phyloP scores from a whole-genome alignment of 2,329 filamentous ascomycete species.

The Pestalotiopsis sp. region DNA sequence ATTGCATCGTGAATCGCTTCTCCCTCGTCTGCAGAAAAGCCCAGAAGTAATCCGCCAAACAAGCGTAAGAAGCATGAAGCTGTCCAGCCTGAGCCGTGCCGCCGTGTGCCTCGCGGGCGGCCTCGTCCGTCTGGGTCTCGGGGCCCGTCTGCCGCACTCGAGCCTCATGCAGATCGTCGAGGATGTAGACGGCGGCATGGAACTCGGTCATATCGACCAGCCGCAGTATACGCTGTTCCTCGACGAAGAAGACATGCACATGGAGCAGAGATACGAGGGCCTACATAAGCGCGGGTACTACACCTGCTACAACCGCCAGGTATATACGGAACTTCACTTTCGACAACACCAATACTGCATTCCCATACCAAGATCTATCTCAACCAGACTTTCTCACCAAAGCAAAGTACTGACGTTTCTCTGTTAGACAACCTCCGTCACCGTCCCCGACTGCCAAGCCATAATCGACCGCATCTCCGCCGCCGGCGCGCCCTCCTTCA shows the following conservation, averaged over 20 bases:
- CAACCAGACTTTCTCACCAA: too few relatives aligned
- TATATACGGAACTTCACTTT: background rate
- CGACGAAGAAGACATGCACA: background rate
- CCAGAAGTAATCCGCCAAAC: background rate
- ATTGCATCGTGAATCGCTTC: background rate
- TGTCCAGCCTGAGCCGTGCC: background rate
- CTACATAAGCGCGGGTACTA: constrained; percentile 12
- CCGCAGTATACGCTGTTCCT: background rate
- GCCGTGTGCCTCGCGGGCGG: background rate
- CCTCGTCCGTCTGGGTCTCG: background rate
- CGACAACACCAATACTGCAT: background rate
- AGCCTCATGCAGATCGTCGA: background rate
- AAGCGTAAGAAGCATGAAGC: background rate
- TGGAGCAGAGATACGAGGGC: background rate
- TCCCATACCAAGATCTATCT: too few relatives aligned
- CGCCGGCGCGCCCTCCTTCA: background rate
- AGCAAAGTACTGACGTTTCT: background rate
- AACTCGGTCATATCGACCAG: background rate
- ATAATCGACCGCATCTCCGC: constrained; percentile 7
- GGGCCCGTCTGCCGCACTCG: background rate
- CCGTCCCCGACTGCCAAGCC: constrained; percentile 10
- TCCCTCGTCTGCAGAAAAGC: background rate
- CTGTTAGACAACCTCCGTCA: background rate
- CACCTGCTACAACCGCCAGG: constrained; percentile 10
- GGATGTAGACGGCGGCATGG: background rate